Base-by-base conservation (phyloP, 192 early-diverging fungal genomes). In the Coemansia sp. region DNA sequence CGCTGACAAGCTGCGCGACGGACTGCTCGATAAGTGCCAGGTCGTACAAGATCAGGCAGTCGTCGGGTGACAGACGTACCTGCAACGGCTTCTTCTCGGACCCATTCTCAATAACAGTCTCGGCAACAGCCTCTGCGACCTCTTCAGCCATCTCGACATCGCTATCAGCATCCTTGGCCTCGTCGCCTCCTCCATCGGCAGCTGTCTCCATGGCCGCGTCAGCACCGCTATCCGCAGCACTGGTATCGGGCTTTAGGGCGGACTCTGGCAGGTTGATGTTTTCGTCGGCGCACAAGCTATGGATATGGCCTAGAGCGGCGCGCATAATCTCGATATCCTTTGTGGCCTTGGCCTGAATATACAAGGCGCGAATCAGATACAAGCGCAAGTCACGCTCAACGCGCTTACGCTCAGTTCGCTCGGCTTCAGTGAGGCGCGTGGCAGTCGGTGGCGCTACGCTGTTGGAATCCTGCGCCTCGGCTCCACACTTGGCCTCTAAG, bases 1-100 rank as follows among this genome's bases (percentile, higher is more conserved):
- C 93, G 39, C 91, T 88, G 51, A 93, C 86, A 12, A 94, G 75
- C 62, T 90, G 90, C 5, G 93, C 93, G 44, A 89, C 92, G 3
- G 90, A 86, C 65, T 95, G 94, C 74, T 94, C 90, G 27, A 95
- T 86, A 17, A 98, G 70, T 2, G 94, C 95, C 67, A 94, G 77
- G 63, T 93, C 88, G 51, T 87, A 90, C 12, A 89, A 75, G 9
- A 86, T 69, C 2, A 86, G 75, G 50, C 84, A 83, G 73, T 92
- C 88, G 11, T 78, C 87, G 0, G 88, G 67, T 2, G 70, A 59
- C 34, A 80, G 31, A 29, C 50, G 51, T 2, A 53, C 55, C 0
- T 17, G 59, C 10, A 44, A 44, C 5, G 34, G 39, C 9, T 65
- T 64, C 27, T 63, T 68, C 17, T 69, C 62, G 1, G 32, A 21